Evolutionary conservation across 2,329 filamentous ascomycete genomes (phyloP), one percentile per base, ranked within the genome.

Genomic region (Trichoderma aggressivum): DNA sequence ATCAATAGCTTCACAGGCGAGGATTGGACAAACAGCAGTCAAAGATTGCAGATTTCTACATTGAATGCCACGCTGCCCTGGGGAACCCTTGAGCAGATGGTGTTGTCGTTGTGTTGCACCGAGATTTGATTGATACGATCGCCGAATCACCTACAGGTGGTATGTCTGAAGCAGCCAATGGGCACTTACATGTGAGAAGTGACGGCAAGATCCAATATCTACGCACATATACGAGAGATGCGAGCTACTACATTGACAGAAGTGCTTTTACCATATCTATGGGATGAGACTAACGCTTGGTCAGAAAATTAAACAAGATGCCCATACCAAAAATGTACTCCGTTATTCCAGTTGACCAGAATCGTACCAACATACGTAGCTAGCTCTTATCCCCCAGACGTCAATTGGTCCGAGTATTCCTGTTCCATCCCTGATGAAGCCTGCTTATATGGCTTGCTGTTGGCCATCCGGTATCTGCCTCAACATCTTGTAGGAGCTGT

Each of bases 381-480:
- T 16, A n/a, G 4, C 55, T 28, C 16, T 12, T 6, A 18, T 26
- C 28, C 7, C 4, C 12, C 14, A 11, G 2, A 3, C 14, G 6
- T 67, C 28, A 59, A 18, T 26, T 18, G 14, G 18, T 3, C 28
- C 39, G 36, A 24, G n/a, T 28, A 59, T 24, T 59, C 7, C 36
- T 39, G 12, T 59, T 47, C 64, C 64, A 67, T 59, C 58, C 55
- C 24, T 59, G 53, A 3, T 67, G 34, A 18, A 67, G 64, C 14
- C 64, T 47, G 14, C 55, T 58, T 3, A 67, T 36, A 7, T 43
- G 53, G 28, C 24, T 32, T 2, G 53, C 26, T 3, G 55, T 67
- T 21, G 64, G 64, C 55, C 64, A 67, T 34, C 64, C 64, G 12
- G 64, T 50, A 32, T 59, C 55, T 6, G 64, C 55, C n/a, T 67